Conservation (phyloP, 768 basidiomycete species). For the Leucocoprinus leucothites region DNA sequence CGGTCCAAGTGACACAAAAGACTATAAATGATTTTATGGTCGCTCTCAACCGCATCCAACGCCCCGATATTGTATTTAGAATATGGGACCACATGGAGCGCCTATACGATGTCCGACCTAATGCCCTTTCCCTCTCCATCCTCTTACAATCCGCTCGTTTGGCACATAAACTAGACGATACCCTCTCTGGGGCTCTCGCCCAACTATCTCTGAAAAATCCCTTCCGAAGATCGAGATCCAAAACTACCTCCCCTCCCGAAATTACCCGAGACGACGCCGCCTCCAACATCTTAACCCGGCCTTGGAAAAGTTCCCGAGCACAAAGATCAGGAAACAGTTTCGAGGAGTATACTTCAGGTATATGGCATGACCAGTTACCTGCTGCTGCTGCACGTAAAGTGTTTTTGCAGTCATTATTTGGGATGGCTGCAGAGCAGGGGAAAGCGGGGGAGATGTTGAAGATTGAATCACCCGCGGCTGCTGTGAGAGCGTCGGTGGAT, state of each 20-base stretch:
- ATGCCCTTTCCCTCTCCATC: slow-evolving; percentile 52
- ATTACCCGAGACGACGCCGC: slow-evolving; percentile 24
- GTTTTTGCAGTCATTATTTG: slow-evolving; percentile 55
- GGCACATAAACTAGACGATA: slow-evolving; percentile 48
- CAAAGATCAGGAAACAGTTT: background rate
- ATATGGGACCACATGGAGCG: slow-evolving; percentile 66
- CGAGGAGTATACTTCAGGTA: slow-evolving; percentile 27
- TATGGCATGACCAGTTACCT: slow-evolving; percentile 45
- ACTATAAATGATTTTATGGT: slow-evolving; percentile 22
- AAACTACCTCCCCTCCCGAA: background rate
- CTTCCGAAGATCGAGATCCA: slow-evolving; percentile 21
- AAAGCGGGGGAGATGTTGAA: slow-evolving; percentile 23
- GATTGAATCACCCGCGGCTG: slow-evolving; percentile 22
- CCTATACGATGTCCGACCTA: slow-evolving; percentile 57
- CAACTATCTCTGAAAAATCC: slow-evolving; percentile 37
- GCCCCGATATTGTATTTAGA: slow-evolving; percentile 62
- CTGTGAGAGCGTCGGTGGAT: slow-evolving; percentile 9
- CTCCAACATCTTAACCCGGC: slow-evolving; percentile 1
- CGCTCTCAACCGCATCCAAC: slow-evolving; percentile 44
- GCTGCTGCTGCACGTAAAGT: slow-evolving; percentile 46
- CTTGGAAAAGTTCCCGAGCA: background rate
- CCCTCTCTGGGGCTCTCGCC: slow-evolving; percentile 47
- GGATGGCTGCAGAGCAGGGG: slow-evolving; percentile 38
- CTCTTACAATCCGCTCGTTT: slow-evolving; percentile 59
- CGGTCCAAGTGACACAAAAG: slow-evolving; percentile 16